A percentile compares a stretch with the other conserved stretches of the same genome.
Evolutionary conservation across 345 rosid species (phyloP).

Genomic region (Mercurialis annua): DNA sequence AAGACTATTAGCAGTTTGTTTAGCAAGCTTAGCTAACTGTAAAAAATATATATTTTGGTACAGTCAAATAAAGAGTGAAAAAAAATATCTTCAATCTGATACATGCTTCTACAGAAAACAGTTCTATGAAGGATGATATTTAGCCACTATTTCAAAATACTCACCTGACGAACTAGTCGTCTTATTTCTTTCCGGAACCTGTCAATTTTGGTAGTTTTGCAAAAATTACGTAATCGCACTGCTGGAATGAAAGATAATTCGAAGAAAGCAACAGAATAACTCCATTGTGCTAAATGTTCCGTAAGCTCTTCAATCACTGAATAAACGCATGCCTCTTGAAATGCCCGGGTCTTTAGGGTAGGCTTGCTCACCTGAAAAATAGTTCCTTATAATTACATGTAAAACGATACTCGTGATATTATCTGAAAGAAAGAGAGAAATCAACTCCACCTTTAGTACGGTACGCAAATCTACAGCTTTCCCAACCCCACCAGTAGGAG

Average conservation of each 20-base stretch:
- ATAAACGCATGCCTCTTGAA: slow-evolving; percentile 89
- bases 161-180: slow-evolving; percentile 78
- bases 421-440: background rate
- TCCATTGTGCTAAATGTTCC: slow-evolving; percentile 90
- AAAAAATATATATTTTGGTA: background rate
- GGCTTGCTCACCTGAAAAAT: slow-evolving; percentile 68
- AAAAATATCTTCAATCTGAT: background rate
- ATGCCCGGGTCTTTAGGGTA: slow-evolving; percentile 77
- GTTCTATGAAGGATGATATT: background rate
- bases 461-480: slow-evolving; percentile 77
- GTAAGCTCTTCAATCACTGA: slow-evolving; percentile 85
- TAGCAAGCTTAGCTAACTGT: slow-evolving; percentile 2
- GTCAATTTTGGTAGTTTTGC: slow-evolving; percentile 76
- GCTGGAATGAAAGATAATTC: slow-evolving; percentile 84
- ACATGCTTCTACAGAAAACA: slow-evolving; percentile 3
- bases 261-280: slow-evolving; percentile 76
- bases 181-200: slow-evolving; percentile 88
- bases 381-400: slow-evolving; percentile 13
- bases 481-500: slow-evolving; percentile 86
- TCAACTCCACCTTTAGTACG: slow-evolving; percentile 55
- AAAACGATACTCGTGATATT: background rate
- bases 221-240: slow-evolving; percentile 65
- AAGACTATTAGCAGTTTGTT: slow-evolving; percentile 15
- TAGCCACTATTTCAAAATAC: background rate
- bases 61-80: background rate